These are phyloP conservation scores for Lactarius tabidus DNA, from an alignment of 768 basidiomycete genomes.

Conservation along the genomic window DNA sequence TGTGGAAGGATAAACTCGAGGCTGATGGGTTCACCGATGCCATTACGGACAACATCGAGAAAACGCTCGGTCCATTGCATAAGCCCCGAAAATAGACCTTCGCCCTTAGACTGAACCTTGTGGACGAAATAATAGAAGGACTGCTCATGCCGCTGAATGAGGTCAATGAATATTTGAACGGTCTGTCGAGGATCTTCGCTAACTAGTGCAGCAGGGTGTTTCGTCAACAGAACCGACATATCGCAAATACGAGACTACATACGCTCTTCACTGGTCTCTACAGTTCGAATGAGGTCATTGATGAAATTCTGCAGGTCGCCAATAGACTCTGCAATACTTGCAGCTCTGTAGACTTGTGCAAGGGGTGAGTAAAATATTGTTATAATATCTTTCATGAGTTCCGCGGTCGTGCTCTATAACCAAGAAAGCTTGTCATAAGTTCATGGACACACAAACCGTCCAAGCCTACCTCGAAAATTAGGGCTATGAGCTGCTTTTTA, in stretches of 20 bases:
- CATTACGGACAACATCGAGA: conserved; percentile 85
- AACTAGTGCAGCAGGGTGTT: conserved; percentile 41
- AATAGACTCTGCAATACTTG: conserved; percentile 92
- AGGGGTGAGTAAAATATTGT: conserved; percentile 97
- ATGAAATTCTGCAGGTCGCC: conserved; percentile 90
- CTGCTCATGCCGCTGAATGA: conserved; percentile 92
- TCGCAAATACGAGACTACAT: conserved; percentile 33
- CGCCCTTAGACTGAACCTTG: conserved; percentile 96
- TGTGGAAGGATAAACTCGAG: conserved; percentile 91
- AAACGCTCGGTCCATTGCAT: conserved; percentile 98
- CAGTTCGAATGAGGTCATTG: conserved; percentile 91
- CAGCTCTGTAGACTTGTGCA: conserved; percentile 95
- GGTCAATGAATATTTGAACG: conserved; percentile 89
- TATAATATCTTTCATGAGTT: conserved; percentile 95
- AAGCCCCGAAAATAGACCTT: conserved; percentile 86
- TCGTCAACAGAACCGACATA: neutral
- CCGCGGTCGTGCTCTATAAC: conserved; percentile 86
- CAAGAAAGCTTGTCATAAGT: neutral
- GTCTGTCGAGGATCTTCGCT: conserved; percentile 78
- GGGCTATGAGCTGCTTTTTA: conserved; percentile 84
- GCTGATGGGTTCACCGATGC: conserved; percentile 66
- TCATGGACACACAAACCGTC: neutral
- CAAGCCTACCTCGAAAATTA: conserved; percentile 86
- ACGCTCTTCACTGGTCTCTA: conserved; percentile 89
- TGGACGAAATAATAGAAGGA: conserved; percentile 96